phyloP scores from a whole-genome alignment of 208 protist species.

The Trypanosoma scelopori region DNA sequence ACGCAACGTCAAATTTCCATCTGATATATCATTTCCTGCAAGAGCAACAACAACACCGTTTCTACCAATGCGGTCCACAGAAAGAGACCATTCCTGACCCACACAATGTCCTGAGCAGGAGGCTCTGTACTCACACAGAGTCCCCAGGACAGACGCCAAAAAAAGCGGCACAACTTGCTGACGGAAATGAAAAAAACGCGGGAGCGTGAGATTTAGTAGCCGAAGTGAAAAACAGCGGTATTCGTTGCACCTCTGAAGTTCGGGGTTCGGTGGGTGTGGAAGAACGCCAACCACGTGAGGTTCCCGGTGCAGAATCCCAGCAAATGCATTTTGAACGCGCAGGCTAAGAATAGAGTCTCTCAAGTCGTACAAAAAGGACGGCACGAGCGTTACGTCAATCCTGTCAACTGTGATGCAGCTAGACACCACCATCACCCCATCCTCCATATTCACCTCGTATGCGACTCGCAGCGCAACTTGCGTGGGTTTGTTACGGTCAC shows the following conservation, averaged over 20 bases:
- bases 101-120: constrained; percentile 2
- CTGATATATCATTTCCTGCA: neutral
- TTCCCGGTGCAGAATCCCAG: constrained; percentile 27
- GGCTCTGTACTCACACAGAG: constrained; percentile 8
- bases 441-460: constrained; percentile 1
- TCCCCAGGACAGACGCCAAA: constrained; percentile 18
- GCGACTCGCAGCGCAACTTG: neutral
- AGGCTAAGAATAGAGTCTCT: constrained; percentile 35
- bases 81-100: constrained; percentile 13
- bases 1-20: neutral
- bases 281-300: constrained; percentile 3
- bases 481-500: neutral
- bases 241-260: constrained; percentile 9
- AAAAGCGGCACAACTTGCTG: constrained; percentile 8
- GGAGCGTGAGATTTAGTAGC: constrained; percentile 15
- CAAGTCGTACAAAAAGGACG: constrained; percentile 41
- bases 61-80: constrained; percentile 16
- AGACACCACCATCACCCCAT: constrained; percentile 6
- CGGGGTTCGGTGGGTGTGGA: neutral
- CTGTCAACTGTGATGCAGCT: constrained; percentile 9
- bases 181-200: neutral
- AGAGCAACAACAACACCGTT: constrained; percentile 23
- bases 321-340: constrained; percentile 34
- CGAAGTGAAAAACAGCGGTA: constrained; percentile 12
- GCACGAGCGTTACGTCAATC: constrained; percentile 33